A percentile compares a stretch with the other conserved stretches of the same genome.
Evolutionary conservation across 2,329 filamentous ascomycete species (phyloP).

Genomic region (Pestalotiopsis sp.): DNA sequence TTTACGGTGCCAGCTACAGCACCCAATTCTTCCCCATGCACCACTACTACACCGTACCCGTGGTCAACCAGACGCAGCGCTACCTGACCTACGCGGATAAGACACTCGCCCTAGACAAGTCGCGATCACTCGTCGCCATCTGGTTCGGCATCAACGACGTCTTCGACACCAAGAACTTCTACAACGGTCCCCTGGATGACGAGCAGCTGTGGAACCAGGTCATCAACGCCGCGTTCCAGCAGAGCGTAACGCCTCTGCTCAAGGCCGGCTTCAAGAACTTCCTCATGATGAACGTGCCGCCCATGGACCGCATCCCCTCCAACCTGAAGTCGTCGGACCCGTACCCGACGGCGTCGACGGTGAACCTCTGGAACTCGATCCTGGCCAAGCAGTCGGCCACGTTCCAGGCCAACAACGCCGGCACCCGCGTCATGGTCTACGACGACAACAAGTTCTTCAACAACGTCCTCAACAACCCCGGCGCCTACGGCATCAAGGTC

Average conservation of each 20-base stretch:
- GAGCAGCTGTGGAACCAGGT: conserved; percentile 46
- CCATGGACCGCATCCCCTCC: conserved; percentile 46
- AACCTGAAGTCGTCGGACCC: conserved; percentile 36
- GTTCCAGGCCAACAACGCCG: conserved; percentile 32
- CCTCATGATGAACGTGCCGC: conserved; percentile 54
- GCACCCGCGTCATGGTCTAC: conserved; percentile 27
- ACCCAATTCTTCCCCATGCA: conserved; percentile 48
- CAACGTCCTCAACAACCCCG: conserved; percentile 28
- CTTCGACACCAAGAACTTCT: conserved; percentile 43
- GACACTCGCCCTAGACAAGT: conserved; percentile 28
- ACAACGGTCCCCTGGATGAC: conserved; percentile 44
- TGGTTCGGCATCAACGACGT: conserved; percentile 64
- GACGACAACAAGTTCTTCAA: conserved; percentile 36
- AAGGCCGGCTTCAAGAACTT: conserved; percentile 54
- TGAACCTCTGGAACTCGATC: conserved; percentile 46
- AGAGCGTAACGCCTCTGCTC: conserved; percentile 45
- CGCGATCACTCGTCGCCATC: conserved; percentile 44
- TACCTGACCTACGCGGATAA: conserved; percentile 46
- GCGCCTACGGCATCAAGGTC: conserved; percentile 29
- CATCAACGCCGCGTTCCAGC: conserved; percentile 40
- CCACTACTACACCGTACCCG: conserved; percentile 49
- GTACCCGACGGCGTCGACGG: conserved; percentile 47
- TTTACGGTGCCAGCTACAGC: conserved; percentile 53
- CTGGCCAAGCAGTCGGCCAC: conserved; percentile 35
- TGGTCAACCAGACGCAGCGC: conserved; percentile 51